These are phyloP conservation scores for Balansia obtecta DNA, from an alignment of 2,329 filamentous ascomycete genomes.

Conservation along the genomic window DNA sequence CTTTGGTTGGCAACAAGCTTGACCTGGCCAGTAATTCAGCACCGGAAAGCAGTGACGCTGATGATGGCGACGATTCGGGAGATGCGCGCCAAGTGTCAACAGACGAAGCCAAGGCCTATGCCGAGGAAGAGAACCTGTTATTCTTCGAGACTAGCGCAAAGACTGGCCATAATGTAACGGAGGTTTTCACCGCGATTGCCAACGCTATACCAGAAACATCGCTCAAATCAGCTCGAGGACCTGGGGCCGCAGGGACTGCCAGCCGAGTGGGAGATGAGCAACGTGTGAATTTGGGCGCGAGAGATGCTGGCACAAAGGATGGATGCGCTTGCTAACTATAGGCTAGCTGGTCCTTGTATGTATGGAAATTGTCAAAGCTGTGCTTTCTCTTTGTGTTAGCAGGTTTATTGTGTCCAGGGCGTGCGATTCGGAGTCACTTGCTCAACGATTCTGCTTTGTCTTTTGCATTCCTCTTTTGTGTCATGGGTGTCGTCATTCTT, in stretches of 20 bases:
- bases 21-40: slow-evolving; percentile 62
- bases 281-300: slow-evolving; percentile 70
- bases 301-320: slow-evolving; percentile 70
- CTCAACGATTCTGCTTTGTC: background rate
- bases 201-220: slow-evolving; percentile 97
- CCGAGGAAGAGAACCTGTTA: slow-evolving; percentile 82
- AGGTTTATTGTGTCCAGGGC: slow-evolving; percentile 8
- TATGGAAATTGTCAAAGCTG: background rate
- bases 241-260: slow-evolving; percentile 47
- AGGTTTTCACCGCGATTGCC: slow-evolving; percentile 96
- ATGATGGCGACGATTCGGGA: slow-evolving; percentile 48
- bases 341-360: slow-evolving; percentile 1
- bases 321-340: slow-evolving; percentile 67
- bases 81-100: slow-evolving; percentile 81
- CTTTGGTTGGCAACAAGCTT: slow-evolving; percentile 91
- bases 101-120: slow-evolving; percentile 85
- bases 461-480: slow-evolving; percentile 1
- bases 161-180: slow-evolving; percentile 84
- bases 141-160: slow-evolving; percentile 99
- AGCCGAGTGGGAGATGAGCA: slow-evolving; percentile 53
- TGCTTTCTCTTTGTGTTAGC: slow-evolving; percentile 6
- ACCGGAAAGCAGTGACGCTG: slow-evolving; percentile 35
- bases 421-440: slow-evolving; percentile 9
- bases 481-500: background rate
- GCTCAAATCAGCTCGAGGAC: slow-evolving; percentile 75